Evolutionary conservation across 139 green algal genomes (phyloP).

Genomic region (Spirogloea muscicola): DNA sequence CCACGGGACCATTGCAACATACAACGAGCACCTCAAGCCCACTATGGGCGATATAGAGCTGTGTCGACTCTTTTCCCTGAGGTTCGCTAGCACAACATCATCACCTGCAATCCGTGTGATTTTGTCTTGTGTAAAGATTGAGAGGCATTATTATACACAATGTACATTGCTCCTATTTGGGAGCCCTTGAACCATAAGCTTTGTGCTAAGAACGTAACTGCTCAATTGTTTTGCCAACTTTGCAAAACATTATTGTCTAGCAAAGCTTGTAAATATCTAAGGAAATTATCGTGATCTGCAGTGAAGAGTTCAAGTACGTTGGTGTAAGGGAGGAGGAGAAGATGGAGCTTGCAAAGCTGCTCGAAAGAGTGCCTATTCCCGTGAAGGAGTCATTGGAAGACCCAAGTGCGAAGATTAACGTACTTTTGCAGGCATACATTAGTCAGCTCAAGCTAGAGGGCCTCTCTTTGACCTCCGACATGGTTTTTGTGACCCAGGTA

Average conservation of each 20-base stretch:
- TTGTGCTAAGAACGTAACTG: too few relatives aligned
- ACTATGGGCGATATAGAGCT: conserved; percentile 98
- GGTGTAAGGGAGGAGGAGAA: conserved; percentile 96
- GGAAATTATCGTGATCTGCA: too few relatives aligned
- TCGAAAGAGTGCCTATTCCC: conserved; percentile 95
- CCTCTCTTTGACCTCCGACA: conserved; percentile 84
- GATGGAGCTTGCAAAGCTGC: conserved; percentile 94
- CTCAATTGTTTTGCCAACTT: too few relatives aligned
- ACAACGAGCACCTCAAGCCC: conserved; percentile 93
- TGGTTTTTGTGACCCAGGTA: conserved; percentile 94
- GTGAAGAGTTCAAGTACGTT: conserved; percentile 86
- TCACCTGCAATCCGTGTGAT: too few relatives aligned
- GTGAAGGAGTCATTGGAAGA: conserved; percentile 97
- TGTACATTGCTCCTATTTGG: too few relatives aligned
- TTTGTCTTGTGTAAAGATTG: too few relatives aligned
- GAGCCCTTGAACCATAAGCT: too few relatives aligned
- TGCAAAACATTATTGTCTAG: too few relatives aligned
- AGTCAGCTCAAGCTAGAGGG: conserved; percentile 91
- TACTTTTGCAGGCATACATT: conserved; percentile 82
- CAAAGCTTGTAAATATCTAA: too few relatives aligned
- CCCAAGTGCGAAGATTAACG: conserved; percentile 80
- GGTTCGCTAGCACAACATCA: too few relatives aligned
- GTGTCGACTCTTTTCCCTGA: conserved; percentile 84
- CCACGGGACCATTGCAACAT: conserved; percentile 87
- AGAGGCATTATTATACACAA: too few relatives aligned